Conservation (phyloP, 2,329 filamentous ascomycete species). For the Parasarocladium wereldwijsianum region DNA sequence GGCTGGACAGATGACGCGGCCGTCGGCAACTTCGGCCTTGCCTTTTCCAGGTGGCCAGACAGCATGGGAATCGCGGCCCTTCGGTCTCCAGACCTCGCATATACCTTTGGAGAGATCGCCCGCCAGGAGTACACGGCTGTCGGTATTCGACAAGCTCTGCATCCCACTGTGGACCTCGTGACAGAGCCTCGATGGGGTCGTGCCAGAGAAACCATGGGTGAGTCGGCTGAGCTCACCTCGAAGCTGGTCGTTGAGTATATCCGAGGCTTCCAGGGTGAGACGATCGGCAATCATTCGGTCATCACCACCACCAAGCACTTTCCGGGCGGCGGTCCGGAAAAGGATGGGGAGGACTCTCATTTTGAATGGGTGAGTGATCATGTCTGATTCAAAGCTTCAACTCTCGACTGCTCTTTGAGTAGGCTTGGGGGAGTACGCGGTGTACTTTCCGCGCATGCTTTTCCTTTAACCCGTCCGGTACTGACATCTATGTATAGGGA, state of each 20-base stretch:
- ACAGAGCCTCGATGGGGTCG: slow-evolving; percentile 37
- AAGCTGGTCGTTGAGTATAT: slow-evolving; percentile 27
- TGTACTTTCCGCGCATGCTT: no score
- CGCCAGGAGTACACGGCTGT: slow-evolving; percentile 29
- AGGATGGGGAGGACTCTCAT: slow-evolving; percentile 36
- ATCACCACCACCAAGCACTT: slow-evolving; percentile 38
- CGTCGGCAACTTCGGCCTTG: slow-evolving; percentile 24
- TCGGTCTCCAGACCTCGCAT: slow-evolving; percentile 24
- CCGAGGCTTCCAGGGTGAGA: slow-evolving; percentile 29
- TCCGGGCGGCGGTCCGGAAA: slow-evolving; percentile 31
- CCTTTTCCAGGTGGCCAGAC: slow-evolving; percentile 36
- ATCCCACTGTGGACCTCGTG: slow-evolving; percentile 34
- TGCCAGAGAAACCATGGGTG: slow-evolving; percentile 29
- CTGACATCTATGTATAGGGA: no score
- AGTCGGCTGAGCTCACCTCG: slow-evolving; percentile 27
- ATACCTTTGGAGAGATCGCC: slow-evolving; percentile 31
- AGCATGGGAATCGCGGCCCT: slow-evolving; percentile 33
- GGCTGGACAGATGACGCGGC: slow-evolving; percentile 26
- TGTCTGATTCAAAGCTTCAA: no score
- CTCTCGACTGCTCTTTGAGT: no score
- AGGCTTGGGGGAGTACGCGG: no score
- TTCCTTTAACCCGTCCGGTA: no score
- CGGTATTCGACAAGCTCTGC: slow-evolving; percentile 28
- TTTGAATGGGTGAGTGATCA: no score
- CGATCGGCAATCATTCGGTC: slow-evolving; percentile 26